Conservation (phyloP, 495 filamentous ascomycete species). For the Pyrenula massariospora region DNA sequence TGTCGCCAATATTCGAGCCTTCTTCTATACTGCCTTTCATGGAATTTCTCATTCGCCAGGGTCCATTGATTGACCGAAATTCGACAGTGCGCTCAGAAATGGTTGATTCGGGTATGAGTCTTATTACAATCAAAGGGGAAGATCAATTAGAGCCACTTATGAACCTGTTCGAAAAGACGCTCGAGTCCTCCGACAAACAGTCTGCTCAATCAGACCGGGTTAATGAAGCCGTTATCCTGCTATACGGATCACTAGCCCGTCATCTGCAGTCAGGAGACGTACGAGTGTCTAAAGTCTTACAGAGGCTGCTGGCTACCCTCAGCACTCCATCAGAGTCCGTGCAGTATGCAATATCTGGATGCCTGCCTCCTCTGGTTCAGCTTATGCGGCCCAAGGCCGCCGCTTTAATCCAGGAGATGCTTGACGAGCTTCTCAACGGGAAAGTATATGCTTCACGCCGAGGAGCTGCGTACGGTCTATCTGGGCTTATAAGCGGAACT, state of each 20-base stretch:
- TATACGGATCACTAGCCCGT: conserved; percentile 84
- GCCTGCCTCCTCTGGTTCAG: conserved; percentile 78
- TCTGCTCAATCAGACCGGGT: conserved; percentile 71
- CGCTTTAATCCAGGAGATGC: conserved; percentile 67
- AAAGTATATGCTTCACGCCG: conserved; percentile 85
- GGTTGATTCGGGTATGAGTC: conserved; percentile 78
- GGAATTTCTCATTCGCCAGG: conserved; percentile 70
- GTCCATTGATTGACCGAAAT: conserved; percentile 72
- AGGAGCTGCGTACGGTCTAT: conserved; percentile 90
- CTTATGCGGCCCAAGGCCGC: conserved; percentile 63
- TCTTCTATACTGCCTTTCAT: conserved; percentile 64
- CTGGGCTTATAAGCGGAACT: conserved; percentile 74
- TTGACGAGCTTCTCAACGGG: conserved; percentile 67
- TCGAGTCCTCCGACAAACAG: conserved; percentile 70
- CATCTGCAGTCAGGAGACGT: conserved; percentile 75
- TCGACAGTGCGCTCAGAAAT: conserved; percentile 70
- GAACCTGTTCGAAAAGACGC: conserved; percentile 73
- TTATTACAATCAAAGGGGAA: conserved; percentile 70
- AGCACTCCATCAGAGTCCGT: conserved; percentile 95
- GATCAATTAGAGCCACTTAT: conserved; percentile 79
- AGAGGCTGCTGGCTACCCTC: conserved; percentile 70
- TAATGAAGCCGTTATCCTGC: conserved; percentile 92
- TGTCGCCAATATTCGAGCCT: conserved; percentile 56
- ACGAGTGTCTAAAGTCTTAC: conserved; percentile 74
- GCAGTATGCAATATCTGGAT: conserved; percentile 90